Base-by-base conservation (phyloP, 306 rosid species). In the Carpinus fangiana region DNA sequence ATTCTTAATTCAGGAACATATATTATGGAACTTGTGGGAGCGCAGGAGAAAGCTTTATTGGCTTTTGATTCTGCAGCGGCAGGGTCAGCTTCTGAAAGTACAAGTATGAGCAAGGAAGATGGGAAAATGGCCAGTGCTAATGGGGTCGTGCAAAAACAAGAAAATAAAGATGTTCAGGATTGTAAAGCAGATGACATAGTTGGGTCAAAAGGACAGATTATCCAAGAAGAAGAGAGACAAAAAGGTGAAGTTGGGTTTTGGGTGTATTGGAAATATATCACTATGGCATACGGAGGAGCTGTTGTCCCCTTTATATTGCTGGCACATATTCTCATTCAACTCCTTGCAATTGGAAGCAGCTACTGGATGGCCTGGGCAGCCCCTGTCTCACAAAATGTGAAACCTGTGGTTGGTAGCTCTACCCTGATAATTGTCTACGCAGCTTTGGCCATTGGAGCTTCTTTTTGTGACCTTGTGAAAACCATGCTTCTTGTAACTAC, bases 311-410 rank as follows among this genome's bases (percentile, higher is more conserved):
- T 89, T 62, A 74, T 89, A 78, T 78, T 90, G 76, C 56, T 89
- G 38, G 81, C 77, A 53, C 89, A 87, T 28, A 60, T 79, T 82
- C 76, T 87, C 26, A 84, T 85, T 80, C 86, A 89, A 70, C 0
- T 79, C 80, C 82, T 89, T 75, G 91, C 82, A 82, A 87, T 90
- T 74, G 90, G 84, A 70, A 89, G 93, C 86, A 90, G 87, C 55
- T 91, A 91, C 70, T 91, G 93, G 96, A 91, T 89, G 90, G 90
- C 93, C 70, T 91, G 81, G 89, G 93, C 96, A 72, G 82, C 83
- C 79, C 93, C 93, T n/a, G 78, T 79, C 36, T 87, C 96, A 12
- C 36, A 47, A 46, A 86, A 73, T 26, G 75, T 43, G 21, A 81
- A 84, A 38, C 83, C 88, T 26, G 46, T 81, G 41, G 87, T 85